Percentiles rank a stretch among this genome's conserved stretches.
phyloP scores from a whole-genome alignment of 2,329 filamentous ascomycete species.

The Orbilia quercus region DNA sequence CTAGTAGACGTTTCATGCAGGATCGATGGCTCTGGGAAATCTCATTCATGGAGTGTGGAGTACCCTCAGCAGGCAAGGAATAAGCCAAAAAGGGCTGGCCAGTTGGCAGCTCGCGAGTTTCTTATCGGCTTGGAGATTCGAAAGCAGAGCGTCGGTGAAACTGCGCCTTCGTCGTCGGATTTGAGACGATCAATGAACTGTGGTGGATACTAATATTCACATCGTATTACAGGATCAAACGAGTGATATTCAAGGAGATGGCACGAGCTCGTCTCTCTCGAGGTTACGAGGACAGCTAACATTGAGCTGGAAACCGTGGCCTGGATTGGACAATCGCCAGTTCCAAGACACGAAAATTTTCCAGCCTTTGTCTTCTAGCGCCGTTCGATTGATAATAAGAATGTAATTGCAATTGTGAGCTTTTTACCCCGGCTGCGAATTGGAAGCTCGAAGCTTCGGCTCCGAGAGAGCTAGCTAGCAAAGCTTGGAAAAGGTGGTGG shows the following conservation, averaged over 20 bases:
- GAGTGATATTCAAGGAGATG: slow-evolving; percentile 11
- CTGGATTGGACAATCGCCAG: slow-evolving; percentile 26
- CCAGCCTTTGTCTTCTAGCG: slow-evolving; percentile 46
- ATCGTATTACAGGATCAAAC: slow-evolving; percentile 52
- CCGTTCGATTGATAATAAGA: slow-evolving; percentile 40
- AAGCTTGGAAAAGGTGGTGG: slow-evolving; percentile 47
- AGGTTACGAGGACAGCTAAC: slow-evolving; percentile 18
- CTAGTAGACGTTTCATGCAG: slow-evolving; percentile 57
- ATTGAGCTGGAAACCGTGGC: slow-evolving; percentile 14
- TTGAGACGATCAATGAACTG: slow-evolving; percentile 41
- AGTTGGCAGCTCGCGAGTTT: slow-evolving; percentile 18
- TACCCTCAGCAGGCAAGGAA: slow-evolving; percentile 21
- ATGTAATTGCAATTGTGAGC: slow-evolving; percentile 39
- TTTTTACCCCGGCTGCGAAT: slow-evolving; percentile 26
- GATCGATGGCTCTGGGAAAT: slow-evolving; percentile 51
- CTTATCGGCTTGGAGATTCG: slow-evolving; percentile 35
- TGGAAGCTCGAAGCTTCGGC: slow-evolving; percentile 50
- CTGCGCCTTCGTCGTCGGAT: slow-evolving; percentile 15
- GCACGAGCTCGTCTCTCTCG: slow-evolving; percentile 41
- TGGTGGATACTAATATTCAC: slow-evolving; percentile 28
- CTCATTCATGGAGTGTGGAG: slow-evolving; percentile 14
- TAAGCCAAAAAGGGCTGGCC: slow-evolving; percentile 32
- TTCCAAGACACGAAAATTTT: slow-evolving; percentile 44
- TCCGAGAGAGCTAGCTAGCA: slow-evolving; percentile 32
- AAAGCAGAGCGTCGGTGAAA: slow-evolving; percentile 4